Conservation (phyloP, 805 yeast species). For the Candida ulmi region DNA sequence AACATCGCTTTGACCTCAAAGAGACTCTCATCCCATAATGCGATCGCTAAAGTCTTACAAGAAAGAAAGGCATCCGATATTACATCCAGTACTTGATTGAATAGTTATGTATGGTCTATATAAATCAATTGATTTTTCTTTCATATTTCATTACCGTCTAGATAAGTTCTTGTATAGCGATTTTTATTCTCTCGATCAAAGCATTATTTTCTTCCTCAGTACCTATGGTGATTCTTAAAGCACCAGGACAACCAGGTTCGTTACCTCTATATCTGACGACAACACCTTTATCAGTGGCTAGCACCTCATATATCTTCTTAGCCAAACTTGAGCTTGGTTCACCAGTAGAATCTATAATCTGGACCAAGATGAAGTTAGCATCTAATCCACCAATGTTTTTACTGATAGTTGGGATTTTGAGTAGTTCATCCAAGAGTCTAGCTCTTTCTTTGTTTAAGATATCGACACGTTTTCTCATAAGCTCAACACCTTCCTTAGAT, state of each 20-base stretch:
- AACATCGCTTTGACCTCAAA: constrained; percentile 10
- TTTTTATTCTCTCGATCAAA: constrained; percentile 46
- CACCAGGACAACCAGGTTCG: constrained; percentile 86
- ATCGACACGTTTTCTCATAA: constrained; percentile 52
- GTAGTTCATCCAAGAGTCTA: constrained; percentile 46
- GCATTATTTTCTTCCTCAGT: constrained; percentile 65
- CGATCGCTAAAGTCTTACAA: constrained; percentile 5
- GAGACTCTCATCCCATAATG: constrained; percentile 5
- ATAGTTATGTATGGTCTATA: background rate
- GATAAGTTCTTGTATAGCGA: constrained; percentile 22
- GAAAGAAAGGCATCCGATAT: constrained; percentile 7
- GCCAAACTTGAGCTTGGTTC: constrained; percentile 68
- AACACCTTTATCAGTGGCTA: constrained; percentile 71
- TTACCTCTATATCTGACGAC: constrained; percentile 90
- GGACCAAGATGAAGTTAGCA: constrained; percentile 78
- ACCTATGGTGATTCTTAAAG: constrained; percentile 83
- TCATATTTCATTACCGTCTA: background rate
- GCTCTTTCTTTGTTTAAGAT: constrained; percentile 51
- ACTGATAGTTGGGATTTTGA: constrained; percentile 59
- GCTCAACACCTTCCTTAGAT: constrained; percentile 43
- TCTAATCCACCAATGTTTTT: constrained; percentile 76
- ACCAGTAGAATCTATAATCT: constrained; percentile 58
- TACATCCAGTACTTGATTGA: constrained; percentile 9
- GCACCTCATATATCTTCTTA: constrained; percentile 49
- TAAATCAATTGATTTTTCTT: too few species aligned